Base-by-base conservation (phyloP, 208 protist species). In the Tritrichomonas foetus region DNA sequence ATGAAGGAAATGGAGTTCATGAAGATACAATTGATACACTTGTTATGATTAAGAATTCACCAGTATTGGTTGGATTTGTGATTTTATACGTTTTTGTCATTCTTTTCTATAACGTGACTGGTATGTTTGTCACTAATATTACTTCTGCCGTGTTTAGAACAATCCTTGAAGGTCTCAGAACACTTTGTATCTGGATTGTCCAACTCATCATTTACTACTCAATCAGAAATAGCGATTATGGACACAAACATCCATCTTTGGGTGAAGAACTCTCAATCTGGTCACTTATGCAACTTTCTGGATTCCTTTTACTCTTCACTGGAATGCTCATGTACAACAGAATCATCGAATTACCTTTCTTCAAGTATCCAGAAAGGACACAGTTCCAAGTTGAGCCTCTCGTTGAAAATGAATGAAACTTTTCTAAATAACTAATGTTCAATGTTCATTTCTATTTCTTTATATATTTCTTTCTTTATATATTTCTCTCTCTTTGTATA, bases 51-150 rank as follows among this genome's bases (percentile, higher is more conserved):
- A 39, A 39, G 20, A 57, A 49, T 16, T 39, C 9, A 2, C 9
- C 47, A 16, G 27, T 89, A 0, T 33, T 89, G 33, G 33, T 89
- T 27, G 47, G 27, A 5, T 89, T 89, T n/a, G 47, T 89, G 33
- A 39, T 89, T 16, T 47, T 89, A 11, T 89, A 89, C 47, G 8
- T 53, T 39, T 33, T 89, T 50, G 53, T 89, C 78, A 89, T 89
- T 39, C 47, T 89, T 20, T 47, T 89, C 57, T 89, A 89, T 57
- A 89, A 89, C 78, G 39, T 89, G 11, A 47, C 47, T 39, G 78
- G 78, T 33, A 89, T 89, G 78, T n/a, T 89, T n/a, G 78, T 89
- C n/a, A 89, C 30, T 53, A 89, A 89, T n/a, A 47, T 89, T 33
- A 57, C 39, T 33, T 89, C 78, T 39, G 78, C 78, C 57, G 78